Evolutionary conservation across 495 filamentous ascomycete genomes (phyloP), one percentile per base, ranked within the genome.

Genomic region (Penicillium steckii): DNA sequence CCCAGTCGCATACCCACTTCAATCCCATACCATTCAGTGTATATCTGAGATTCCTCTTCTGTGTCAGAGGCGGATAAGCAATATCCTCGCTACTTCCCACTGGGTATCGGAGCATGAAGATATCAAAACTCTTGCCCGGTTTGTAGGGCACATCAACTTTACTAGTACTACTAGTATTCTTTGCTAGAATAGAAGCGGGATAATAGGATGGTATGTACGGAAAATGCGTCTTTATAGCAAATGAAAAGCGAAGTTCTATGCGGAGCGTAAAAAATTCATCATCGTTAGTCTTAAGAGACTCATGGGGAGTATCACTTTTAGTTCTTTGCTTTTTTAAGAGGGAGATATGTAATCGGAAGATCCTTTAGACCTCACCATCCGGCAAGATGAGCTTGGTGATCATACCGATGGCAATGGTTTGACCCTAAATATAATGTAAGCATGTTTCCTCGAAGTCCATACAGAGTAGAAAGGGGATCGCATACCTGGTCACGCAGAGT

Each of bases 371-470:
- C 25, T 71, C 67, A 25, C 74, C 67, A 26, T 73, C 66, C 25
- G 77, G 62, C 12, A 67, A 70, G 64, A 86, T 81, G 24, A 96
- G 80, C 77, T 90, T 96, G 43, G 86, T 95, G 67, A 96, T 91
- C 80, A 96, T 96, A 67, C 91, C 91, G 69, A 96, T 96, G 35
- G 91, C 91, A 72, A 96, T 91, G 3, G 91, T 96, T 89, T 96
- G 90, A 48, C 91, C 91, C 89, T 91, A 52, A 15, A 52, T 44
- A 13, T 15, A 17, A 35, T 35, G 59, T 26, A 51, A 44, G 53
- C 60, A 57, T 27, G 26, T 30, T 23, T 41, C 50, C 46, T 44
- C 1, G 24, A 23, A 53, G 29, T 37, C 33, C 3, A 55, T 60
- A 55, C 68, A 46, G 4, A 41, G 17, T 44, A 9, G n/a, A 42